phyloP scores from a whole-genome alignment of 495 filamentous ascomycete species.

The Annulohypoxylon stygium region DNA sequence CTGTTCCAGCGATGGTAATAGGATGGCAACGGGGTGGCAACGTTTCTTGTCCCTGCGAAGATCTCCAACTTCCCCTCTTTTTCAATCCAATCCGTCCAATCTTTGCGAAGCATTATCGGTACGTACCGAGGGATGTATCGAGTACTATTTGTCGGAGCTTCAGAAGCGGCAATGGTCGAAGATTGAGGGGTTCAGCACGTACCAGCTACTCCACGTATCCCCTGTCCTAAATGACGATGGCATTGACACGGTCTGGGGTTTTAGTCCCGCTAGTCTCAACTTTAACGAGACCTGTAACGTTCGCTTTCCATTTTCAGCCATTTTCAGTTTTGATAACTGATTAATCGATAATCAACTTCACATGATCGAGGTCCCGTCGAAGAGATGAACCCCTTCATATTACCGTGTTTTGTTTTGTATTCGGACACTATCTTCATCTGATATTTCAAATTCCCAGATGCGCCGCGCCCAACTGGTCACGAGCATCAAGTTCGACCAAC shows the following conservation, averaged over 20 bases:
- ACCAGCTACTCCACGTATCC: conserved; percentile 26
- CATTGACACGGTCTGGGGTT: conserved; percentile 49
- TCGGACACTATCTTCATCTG: conserved; percentile 5
- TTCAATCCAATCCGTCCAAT: conserved; percentile 19
- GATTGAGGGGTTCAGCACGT: conserved; percentile 21
- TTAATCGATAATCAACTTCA: conserved; percentile 16
- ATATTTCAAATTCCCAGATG: neutral
- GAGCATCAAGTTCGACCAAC: neutral
- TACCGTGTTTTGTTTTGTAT: conserved; percentile 23
- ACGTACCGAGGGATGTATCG: conserved; percentile 20
- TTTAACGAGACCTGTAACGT: conserved; percentile 46
- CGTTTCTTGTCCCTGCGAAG: conserved; percentile 40
- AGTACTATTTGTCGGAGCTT: conserved; percentile 10
- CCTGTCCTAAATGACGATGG: conserved; percentile 40
- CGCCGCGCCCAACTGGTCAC: neutral
- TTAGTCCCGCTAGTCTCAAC: conserved; percentile 33
- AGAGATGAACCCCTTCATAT: conserved; percentile 32
- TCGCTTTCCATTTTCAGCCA: conserved; percentile 26
- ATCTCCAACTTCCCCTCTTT: conserved; percentile 20
- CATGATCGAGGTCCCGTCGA: neutral
- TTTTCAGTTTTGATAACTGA: conserved; percentile 24
- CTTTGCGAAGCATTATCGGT: conserved; percentile 18
- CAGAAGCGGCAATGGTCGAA: neutral
- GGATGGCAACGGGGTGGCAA: neutral
- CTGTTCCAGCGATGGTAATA: conserved; percentile 3